Conservation (phyloP, 1,284 basidiomycete genomes). For the Ceratobasidium sp. region DNA sequence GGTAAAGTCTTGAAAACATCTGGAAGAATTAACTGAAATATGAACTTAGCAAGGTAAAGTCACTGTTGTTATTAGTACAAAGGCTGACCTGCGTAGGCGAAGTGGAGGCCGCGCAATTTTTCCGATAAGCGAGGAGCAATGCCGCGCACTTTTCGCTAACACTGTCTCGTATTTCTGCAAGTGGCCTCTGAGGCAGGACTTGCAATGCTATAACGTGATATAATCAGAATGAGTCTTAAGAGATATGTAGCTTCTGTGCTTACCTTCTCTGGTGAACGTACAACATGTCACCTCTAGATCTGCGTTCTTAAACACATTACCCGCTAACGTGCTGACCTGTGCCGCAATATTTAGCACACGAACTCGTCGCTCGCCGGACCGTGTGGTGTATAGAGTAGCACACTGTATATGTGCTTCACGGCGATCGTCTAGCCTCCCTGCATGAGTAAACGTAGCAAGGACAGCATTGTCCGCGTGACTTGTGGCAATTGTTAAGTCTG, state of each 20-base stretch:
- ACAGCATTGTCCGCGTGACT: constrained; percentile 88
- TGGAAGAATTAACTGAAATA: constrained; percentile 86
- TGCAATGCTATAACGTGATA: constrained; percentile 70
- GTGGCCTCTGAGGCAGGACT: constrained; percentile 71
- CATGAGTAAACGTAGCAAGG: constrained; percentile 75
- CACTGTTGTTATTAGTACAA: not conserved
- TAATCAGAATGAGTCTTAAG: not conserved
- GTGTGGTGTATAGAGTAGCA: constrained; percentile 91
- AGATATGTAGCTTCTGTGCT: constrained; percentile 52
- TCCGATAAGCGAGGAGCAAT: constrained; percentile 89
- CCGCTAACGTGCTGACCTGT: constrained; percentile 81
- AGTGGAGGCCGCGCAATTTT: constrained; percentile 90
- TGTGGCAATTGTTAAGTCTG: constrained; percentile 85
- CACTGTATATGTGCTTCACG: constrained; percentile 88
- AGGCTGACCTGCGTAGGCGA: constrained; percentile 80
- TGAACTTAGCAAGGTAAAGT: constrained; percentile 22
- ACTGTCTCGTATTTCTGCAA: constrained; percentile 84
- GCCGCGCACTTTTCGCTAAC: constrained; percentile 89
- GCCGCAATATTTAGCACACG: constrained; percentile 88
- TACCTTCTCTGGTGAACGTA: constrained; percentile 84
- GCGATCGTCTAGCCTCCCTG: constrained; percentile 75
- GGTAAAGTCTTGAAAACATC: constrained; percentile 94
- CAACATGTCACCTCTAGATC: constrained; percentile 90
- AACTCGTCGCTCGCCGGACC: constrained; percentile 85
- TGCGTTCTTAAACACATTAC: constrained; percentile 92